Conservation (phyloP, 345 rosid species). For the Moringa oleifera region DNA sequence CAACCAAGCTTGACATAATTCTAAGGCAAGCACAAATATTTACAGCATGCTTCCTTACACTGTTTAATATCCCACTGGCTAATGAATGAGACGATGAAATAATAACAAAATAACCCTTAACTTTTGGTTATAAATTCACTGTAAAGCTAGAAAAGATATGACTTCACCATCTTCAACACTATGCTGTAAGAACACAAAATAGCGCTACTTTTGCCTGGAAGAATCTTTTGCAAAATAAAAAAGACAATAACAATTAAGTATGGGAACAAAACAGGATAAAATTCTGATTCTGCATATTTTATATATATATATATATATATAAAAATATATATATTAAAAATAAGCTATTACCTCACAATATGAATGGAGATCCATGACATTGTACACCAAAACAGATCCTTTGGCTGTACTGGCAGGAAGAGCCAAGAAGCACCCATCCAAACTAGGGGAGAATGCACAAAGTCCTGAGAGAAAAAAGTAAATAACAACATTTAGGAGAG, state of each 20-base stretch:
- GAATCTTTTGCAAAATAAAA: neutral
- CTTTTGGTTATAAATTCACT: neutral
- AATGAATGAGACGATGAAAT: neutral
- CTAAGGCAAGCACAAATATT: too few relatives aligned
- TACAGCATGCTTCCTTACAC: neutral
- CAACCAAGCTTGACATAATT: too few relatives aligned
- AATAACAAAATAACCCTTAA: neutral
- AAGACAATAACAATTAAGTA: too few relatives aligned
- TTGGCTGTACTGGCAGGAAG: constrained; percentile 75
- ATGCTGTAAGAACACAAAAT: neutral
- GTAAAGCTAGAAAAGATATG: neutral
- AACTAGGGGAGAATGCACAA: constrained; percentile 76
- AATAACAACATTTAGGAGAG: constrained; percentile 11
- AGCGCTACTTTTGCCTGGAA: neutral
- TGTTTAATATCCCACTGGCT: neutral
- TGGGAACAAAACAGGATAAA: neutral
- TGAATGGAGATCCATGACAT: constrained; percentile 31
- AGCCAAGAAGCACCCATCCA: constrained; percentile 88
- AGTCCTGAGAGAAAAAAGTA: constrained; percentile 43
- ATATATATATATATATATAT: too few relatives aligned
- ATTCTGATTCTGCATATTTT: neutral
- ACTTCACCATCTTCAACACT: neutral
- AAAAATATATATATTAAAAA: too few relatives aligned
- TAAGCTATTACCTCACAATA: neutral
- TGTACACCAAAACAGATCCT: constrained; percentile 85